These are phyloP conservation scores for Curvularia lunata DNA, from an alignment of 2,329 filamentous ascomycete genomes.

Conservation along the genomic window DNA sequence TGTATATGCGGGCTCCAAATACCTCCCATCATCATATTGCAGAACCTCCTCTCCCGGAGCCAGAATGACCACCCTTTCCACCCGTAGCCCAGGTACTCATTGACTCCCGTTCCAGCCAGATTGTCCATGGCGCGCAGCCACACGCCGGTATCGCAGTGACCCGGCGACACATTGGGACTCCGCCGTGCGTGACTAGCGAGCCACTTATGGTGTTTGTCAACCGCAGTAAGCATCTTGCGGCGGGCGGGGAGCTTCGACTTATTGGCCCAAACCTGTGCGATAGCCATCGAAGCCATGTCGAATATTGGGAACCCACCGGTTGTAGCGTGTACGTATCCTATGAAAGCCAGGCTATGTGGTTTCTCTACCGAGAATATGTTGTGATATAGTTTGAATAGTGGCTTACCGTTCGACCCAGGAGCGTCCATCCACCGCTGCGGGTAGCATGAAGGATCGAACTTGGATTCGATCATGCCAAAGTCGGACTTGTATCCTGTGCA, in stretches of 20 bases:
- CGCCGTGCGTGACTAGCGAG: conserved; percentile 42
- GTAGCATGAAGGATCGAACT: conserved; percentile 28
- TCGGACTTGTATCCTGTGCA: conserved; percentile 47
- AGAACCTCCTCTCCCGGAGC: conserved; percentile 50
- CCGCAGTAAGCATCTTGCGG: conserved; percentile 39
- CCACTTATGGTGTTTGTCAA: conserved; percentile 23
- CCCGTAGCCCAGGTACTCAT: conserved; percentile 54
- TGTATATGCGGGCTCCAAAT: conserved; percentile 53
- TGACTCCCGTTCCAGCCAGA: conserved; percentile 51
- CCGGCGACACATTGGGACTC: conserved; percentile 44
- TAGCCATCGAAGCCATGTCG: conserved; percentile 55
- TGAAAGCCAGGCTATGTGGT: conserved; percentile 54
- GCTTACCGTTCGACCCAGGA: conserved; percentile 35
- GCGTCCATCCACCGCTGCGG: conserved; percentile 22
- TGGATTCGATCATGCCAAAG: conserved; percentile 33
- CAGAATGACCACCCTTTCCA: conserved; percentile 53
- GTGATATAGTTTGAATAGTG: conserved; percentile 51
- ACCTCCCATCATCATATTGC: conserved; percentile 49
- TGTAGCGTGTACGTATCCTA: conserved; percentile 47
- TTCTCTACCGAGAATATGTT: conserved; percentile 55
- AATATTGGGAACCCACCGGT: conserved; percentile 40
- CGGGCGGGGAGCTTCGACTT: conserved; percentile 47
- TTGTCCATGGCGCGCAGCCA: conserved; percentile 53
- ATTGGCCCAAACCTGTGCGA: conserved; percentile 56
- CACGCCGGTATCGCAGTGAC: conserved; percentile 21